Evolutionary conservation across 768 basidiomycete genomes (phyloP), one percentile per base, ranked within the genome.

Genomic region (Russula earlei): DNA sequence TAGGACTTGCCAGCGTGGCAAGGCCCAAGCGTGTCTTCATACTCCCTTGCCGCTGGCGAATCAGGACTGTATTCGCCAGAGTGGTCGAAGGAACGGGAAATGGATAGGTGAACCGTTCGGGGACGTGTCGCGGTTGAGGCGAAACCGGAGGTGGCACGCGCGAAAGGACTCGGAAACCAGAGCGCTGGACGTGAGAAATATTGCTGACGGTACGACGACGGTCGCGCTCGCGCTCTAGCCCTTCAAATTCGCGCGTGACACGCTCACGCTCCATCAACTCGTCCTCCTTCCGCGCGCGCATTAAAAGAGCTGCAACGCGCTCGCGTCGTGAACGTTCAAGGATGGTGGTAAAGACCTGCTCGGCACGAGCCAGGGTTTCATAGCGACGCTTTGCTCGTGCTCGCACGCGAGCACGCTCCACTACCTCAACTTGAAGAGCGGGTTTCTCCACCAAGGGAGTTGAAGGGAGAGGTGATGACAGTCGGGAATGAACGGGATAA

Each of bases 241-340:
- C 40, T 33, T 50, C 53, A 11, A 51, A 22, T 38, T 59, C 61
- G 14, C 44, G 56, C n/a, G 38, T 27, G 49, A 27, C 38, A 17
- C 52, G 49, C 6, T 47, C 50, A 40, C 49, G 58, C 24, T 49
- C 60, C 41, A 38, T 50, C 3, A 14, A 1, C 22, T 52, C 60
- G 36, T 55, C 58, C 42, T 54, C 59, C n/a, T 46, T 44, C 31
- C 22, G 49, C 8, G 45, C 42, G 15, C 62, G 62, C 33, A 57
- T 38, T 8, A 43, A 24, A 45, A 52, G 37, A 5, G 43, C 52
- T 4, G 27, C 10, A 19, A 55, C 15, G n/a, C 54, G 58, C 14
- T 62, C 60, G 11, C 50, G 58, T 24, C 60, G 53, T 17, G 55
- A 59, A 34, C 60, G 60, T n/a, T 59, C 49, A 19, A 60, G 50